Conservation (phyloP, 352 stramenopile genomes). For the Pythium dissotocum region DNA sequence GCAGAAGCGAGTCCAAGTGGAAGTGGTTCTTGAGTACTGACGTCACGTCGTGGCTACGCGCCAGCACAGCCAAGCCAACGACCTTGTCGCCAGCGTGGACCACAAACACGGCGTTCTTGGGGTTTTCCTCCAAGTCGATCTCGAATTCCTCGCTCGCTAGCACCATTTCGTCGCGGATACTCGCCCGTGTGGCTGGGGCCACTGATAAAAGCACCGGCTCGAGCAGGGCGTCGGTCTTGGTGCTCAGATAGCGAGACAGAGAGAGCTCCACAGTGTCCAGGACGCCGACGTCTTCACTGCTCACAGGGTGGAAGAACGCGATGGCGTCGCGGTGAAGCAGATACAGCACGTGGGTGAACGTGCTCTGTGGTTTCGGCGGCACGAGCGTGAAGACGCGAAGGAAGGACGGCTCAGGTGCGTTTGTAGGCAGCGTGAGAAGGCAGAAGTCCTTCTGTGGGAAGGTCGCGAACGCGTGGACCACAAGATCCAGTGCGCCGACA, state of each 20-base stretch:
- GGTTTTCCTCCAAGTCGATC: constrained; percentile 51
- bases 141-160: constrained; percentile 34
- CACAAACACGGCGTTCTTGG: constrained; percentile 42
- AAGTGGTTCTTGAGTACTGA: constrained; percentile 38
- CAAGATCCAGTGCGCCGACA: constrained; percentile 25
- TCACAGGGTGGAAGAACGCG: constrained; percentile 31
- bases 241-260: neutral
- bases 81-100: constrained; percentile 26
- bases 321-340: constrained; percentile 39
- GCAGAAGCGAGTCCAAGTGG: constrained; percentile 47
- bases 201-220: constrained; percentile 14
- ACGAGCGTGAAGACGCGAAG: constrained; percentile 36
- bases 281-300: constrained; percentile 21
- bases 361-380: constrained; percentile 25
- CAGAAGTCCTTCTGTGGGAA: constrained; percentile 37
- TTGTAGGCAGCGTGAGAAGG: constrained; percentile 35
- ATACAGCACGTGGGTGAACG: constrained; percentile 40
- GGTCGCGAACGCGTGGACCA: constrained; percentile 34
- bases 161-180: constrained; percentile 29
- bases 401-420: constrained; percentile 28
- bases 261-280: constrained; percentile 25
- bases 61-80: constrained; percentile 31
- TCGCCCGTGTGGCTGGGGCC: neutral
- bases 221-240: neutral
- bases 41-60: constrained; percentile 31